Conservation (phyloP, 176 grass and related monocot genomes). For the Avena insularis region DNA sequence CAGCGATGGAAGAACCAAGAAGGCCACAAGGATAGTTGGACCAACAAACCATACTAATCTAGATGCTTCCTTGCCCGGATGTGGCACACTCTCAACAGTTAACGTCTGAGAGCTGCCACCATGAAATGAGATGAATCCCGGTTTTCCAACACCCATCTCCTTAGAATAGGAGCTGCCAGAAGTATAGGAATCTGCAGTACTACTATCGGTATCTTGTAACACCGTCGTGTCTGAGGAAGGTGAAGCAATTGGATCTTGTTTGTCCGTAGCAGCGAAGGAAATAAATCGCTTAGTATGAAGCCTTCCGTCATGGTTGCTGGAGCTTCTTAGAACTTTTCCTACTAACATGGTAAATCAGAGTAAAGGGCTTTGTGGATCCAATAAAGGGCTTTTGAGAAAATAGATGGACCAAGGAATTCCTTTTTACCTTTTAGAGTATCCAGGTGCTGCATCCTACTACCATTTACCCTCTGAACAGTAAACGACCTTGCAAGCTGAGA, state of each 20-base stretch:
- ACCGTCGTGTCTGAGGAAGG: slow-evolving; percentile 3
- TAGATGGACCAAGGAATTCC: not conserved
- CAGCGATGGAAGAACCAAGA: slow-evolving; percentile 89
- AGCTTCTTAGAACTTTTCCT: slow-evolving; percentile 41
- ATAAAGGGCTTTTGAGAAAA: slow-evolving; percentile 12
- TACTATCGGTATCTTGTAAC: slow-evolving; percentile 34
- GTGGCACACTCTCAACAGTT: slow-evolving; percentile 46
- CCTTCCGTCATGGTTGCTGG: slow-evolving; percentile 29
- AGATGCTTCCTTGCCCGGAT: slow-evolving; percentile 63
- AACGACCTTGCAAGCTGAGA: slow-evolving; percentile 51
- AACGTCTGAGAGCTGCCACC: slow-evolving; percentile 40
- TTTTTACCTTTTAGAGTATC: slow-evolving; percentile 19
- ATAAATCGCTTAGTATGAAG: slow-evolving; percentile 38
- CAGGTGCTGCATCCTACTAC: not conserved
- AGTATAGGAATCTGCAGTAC: slow-evolving; percentile 36
- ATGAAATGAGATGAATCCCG: slow-evolving; percentile 86
- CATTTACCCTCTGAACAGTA: slow-evolving; percentile 33
- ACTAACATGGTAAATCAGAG: slow-evolving; percentile 15
- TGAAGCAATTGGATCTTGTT: slow-evolving; percentile 44
- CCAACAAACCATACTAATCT: slow-evolving; percentile 87
- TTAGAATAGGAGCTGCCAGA: slow-evolving; percentile 43
- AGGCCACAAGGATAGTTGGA: slow-evolving; percentile 80
- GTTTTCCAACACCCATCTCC: slow-evolving; percentile 62
- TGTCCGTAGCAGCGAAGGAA: slow-evolving; percentile 56
- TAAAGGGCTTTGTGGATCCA: not conserved